Conservation (phyloP, 129 eudicot genomes). For the Cynara cardunculus region DNA sequence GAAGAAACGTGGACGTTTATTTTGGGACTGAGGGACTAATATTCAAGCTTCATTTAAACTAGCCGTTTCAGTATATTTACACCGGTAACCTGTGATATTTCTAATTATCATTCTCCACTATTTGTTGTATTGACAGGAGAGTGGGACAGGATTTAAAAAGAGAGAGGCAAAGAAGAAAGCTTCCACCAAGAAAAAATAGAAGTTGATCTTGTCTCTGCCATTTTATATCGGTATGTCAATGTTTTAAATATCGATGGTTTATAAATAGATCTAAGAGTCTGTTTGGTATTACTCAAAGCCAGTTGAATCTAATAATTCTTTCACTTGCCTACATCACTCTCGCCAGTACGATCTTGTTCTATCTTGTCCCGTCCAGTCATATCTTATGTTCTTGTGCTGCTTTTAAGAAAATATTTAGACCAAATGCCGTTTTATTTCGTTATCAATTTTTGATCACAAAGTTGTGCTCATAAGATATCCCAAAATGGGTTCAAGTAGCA, state of each 20-base stretch:
- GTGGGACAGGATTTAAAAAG: conserved; percentile 43
- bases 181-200: conserved; percentile 40
- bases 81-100: background rate
- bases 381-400: background rate
- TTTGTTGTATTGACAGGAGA: conserved; percentile 38
- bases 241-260: background rate
- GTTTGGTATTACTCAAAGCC: background rate
- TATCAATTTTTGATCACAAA: no score
- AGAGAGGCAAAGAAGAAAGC: conserved; percentile 41
- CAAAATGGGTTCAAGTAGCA: background rate
- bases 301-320: background rate
- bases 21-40: no score
- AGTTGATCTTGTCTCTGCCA: background rate
- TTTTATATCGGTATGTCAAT: background rate
- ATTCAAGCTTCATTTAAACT: background rate
- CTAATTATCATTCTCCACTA: background rate
- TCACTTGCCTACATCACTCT: no score
- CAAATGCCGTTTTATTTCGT: no score
- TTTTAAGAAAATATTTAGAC: background rate
- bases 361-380: no score
- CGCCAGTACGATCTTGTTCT: no score
- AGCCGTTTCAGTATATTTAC: background rate
- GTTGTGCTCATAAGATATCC: background rate
- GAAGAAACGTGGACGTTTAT: background rate
- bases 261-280: background rate